Percentiles rank a stretch among this genome's conserved stretches.
Evolutionary conservation across 225 moss, liverwort and hornwort species (phyloP).

Genomic region (Physcomitrellopsis africana): DNA sequence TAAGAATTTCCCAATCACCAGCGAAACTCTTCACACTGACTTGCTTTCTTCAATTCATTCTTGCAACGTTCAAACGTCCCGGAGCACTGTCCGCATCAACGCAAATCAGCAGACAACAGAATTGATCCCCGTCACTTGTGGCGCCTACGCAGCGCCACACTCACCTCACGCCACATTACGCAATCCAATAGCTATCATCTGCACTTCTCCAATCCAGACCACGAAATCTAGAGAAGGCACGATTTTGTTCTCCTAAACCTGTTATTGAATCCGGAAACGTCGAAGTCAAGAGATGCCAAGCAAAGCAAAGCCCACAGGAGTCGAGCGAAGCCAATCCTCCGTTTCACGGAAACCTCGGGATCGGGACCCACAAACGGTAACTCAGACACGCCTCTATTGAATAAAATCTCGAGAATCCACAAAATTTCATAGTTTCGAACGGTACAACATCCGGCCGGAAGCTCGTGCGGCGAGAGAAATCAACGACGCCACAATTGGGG

Average conservation of each 20-base stretch:
- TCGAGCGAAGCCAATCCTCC: background rate
- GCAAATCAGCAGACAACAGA: background rate
- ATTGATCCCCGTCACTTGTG: background rate
- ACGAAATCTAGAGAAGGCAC: background rate
- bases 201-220: background rate
- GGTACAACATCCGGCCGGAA: constrained; percentile 6
- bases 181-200: background rate
- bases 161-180: background rate
- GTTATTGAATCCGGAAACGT: constrained; percentile 6
- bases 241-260: background rate
- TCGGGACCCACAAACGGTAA: constrained; percentile 46
- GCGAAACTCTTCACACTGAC: background rate
- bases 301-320: background rate
- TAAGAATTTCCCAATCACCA: background rate
- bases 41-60: background rate
- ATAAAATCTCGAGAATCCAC: background rate
- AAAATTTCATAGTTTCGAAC: constrained; percentile 16
- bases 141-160: no score
- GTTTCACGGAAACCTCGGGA: constrained; percentile 34
- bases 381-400: constrained; percentile 22
- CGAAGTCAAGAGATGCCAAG: background rate
- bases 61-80: background rate
- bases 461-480: background rate
- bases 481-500: background rate
- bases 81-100: background rate